Conservation (phyloP, 2,329 filamentous ascomycete species). For the Dothiorella sarmentorum region DNA sequence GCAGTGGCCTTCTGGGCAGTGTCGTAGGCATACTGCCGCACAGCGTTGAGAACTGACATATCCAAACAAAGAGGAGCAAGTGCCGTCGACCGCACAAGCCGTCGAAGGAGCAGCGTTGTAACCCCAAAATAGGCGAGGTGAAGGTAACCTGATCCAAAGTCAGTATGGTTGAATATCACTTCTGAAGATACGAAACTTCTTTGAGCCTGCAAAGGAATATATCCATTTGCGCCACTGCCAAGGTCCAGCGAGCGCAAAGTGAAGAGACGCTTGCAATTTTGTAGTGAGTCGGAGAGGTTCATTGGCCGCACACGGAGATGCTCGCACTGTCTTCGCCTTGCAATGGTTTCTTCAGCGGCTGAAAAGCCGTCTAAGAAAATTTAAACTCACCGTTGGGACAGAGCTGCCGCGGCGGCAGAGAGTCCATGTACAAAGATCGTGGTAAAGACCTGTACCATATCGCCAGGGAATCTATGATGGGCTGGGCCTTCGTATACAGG, state of each 20-base stretch:
- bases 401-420: background rate
- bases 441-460: slow-evolving; percentile 1
- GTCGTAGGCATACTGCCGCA: slow-evolving; percentile 9
- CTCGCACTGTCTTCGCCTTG: background rate
- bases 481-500: slow-evolving; percentile 6
- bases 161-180: background rate
- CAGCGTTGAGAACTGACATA: slow-evolving; percentile 12
- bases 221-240: too few relatives aligned
- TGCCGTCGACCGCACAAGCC: slow-evolving; percentile 20
- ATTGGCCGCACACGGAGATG: background rate
- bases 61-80: slow-evolving; percentile 21
- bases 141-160: slow-evolving; percentile 9
- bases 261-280: too few relatives aligned
- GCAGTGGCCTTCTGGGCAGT: slow-evolving; percentile 19
- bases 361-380: background rate
- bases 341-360: too few relatives aligned
- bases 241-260: too few relatives aligned
- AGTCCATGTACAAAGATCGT: slow-evolving; percentile 2
- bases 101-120: slow-evolving; percentile 18
- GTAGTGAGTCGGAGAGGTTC: background rate
- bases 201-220: background rate
- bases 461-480: slow-evolving; percentile 1
- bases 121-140: slow-evolving; percentile 20
- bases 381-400: slow-evolving; percentile 8
- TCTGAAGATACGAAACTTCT: background rate